Conservation (phyloP, 352 stramenopile species). For the Pythium utonaiense region DNA sequence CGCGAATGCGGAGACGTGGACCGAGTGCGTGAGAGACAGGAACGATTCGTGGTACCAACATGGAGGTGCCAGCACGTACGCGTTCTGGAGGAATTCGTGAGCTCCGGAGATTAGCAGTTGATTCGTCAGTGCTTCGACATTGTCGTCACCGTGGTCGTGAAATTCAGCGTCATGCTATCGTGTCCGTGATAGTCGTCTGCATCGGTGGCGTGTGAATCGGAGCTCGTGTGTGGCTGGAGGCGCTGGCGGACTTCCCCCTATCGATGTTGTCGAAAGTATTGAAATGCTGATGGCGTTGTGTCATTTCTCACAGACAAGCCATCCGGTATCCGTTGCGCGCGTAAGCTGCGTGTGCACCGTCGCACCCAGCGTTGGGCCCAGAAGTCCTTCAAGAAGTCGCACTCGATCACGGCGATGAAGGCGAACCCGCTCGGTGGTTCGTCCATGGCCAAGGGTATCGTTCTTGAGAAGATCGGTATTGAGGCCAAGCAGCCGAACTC, state of each 20-base stretch:
- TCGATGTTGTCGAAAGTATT: neutral
- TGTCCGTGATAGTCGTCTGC: too few relatives aligned
- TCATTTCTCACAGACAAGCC: slow-evolving; percentile 92
- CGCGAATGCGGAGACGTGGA: too few relatives aligned
- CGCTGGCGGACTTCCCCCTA: too few relatives aligned
- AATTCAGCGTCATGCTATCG: too few relatives aligned
- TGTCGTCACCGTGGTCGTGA: too few relatives aligned
- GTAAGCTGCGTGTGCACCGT: slow-evolving; percentile 99
- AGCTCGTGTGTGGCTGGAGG: neutral
- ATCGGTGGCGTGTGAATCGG: too few relatives aligned
- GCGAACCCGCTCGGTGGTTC: slow-evolving; percentile 99
- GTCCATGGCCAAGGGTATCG: slow-evolving; percentile 99
- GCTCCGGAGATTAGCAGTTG: too few relatives aligned
- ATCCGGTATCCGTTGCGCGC: slow-evolving; percentile 97
- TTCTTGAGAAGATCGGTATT: slow-evolving; percentile 99
- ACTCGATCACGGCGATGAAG: slow-evolving; percentile 99
- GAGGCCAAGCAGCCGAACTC: slow-evolving; percentile 99
- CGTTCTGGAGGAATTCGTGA: too few relatives aligned
- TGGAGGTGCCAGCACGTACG: too few relatives aligned
- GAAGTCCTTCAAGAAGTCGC: slow-evolving; percentile 99
- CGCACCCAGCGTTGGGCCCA: slow-evolving; percentile 97
- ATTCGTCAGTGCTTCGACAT: too few relatives aligned
- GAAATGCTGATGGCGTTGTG: neutral
- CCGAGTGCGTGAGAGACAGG: too few relatives aligned
- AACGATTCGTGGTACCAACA: too few relatives aligned